Evolutionary conservation across 208 protist species (phyloP).

Genomic region (Acanthamoeba lenticulata): DNA sequence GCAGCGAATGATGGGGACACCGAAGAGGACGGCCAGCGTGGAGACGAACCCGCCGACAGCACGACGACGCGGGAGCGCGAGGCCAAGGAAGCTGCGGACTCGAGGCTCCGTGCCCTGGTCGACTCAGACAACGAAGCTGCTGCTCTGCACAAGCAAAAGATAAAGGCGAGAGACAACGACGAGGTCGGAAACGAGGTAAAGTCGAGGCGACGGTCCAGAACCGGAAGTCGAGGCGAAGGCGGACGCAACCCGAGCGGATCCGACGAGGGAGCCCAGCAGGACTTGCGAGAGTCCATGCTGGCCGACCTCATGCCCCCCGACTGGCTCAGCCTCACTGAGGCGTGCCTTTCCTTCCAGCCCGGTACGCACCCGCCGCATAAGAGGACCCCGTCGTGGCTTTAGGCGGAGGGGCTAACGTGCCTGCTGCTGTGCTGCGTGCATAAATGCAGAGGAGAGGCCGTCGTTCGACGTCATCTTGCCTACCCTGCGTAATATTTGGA

Average conservation of each 20-base stretch:
- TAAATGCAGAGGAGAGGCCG: background rate
- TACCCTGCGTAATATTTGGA: background rate
- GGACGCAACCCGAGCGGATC: background rate
- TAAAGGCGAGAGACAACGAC: too few species aligned
- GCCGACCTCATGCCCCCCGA: background rate
- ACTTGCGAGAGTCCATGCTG: background rate
- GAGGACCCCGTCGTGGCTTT: too few species aligned
- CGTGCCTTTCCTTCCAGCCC: background rate
- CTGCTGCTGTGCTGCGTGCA: too few species aligned
- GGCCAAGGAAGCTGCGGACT: background rate
- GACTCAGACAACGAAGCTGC: too few species aligned
- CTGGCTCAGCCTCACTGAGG: background rate
- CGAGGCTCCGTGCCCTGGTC: too few species aligned
- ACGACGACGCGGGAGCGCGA: background rate
- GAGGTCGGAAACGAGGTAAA: background rate
- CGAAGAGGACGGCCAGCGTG: background rate
- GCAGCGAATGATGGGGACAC: background rate
- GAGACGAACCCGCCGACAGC: background rate
- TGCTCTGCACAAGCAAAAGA: too few species aligned
- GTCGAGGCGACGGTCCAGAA: background rate
- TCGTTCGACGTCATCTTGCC: background rate
- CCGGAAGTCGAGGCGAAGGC: background rate
- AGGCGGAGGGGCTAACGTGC: too few species aligned
- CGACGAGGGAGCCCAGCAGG: background rate
- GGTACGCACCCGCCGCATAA: background rate